A percentile compares a stretch with the other conserved stretches of the same genome.
Conservation (phyloP, 169 alveolate genomes). For the Plasmodium adleri region DNA sequence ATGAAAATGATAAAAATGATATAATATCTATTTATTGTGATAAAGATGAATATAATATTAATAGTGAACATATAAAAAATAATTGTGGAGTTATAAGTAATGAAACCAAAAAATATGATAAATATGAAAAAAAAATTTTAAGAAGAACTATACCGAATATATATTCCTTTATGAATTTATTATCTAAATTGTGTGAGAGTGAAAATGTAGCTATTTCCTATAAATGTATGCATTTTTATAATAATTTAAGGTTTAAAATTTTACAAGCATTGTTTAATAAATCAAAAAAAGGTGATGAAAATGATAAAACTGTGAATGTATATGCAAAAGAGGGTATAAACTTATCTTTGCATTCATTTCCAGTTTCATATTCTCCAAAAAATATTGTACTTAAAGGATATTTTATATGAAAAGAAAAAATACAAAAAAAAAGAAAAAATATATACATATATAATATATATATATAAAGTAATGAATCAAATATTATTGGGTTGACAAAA, state of each 20-base stretch:
- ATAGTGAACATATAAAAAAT: constrained; percentile 4
- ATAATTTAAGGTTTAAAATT: constrained; percentile 45
- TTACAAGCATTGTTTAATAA: constrained; percentile 47
- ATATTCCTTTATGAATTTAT: constrained; percentile 67
- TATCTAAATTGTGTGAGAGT: constrained; percentile 70
- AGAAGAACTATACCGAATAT: constrained; percentile 62
- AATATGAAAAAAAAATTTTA: constrained; percentile 42
- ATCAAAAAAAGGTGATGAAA: background rate
- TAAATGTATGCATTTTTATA: constrained; percentile 71
- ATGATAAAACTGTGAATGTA: no score
- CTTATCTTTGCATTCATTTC: constrained; percentile 67
- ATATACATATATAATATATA: background rate
- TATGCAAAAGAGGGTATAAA: background rate
- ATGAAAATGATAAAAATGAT: background rate
- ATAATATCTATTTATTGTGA: background rate
- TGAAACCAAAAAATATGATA: constrained; percentile 33
- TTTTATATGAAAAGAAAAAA: constrained; percentile 12
- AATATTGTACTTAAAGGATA: constrained; percentile 56
- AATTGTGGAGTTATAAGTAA: no score
- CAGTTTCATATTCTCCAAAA: constrained; percentile 64
- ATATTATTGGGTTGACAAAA: background rate
- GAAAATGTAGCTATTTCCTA: constrained; percentile 45
- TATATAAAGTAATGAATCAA: background rate
- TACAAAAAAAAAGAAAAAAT: background rate
- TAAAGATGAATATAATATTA: background rate